Conservation (phyloP, 352 stramenopile species). For the Phytophthora uliginosa region DNA sequence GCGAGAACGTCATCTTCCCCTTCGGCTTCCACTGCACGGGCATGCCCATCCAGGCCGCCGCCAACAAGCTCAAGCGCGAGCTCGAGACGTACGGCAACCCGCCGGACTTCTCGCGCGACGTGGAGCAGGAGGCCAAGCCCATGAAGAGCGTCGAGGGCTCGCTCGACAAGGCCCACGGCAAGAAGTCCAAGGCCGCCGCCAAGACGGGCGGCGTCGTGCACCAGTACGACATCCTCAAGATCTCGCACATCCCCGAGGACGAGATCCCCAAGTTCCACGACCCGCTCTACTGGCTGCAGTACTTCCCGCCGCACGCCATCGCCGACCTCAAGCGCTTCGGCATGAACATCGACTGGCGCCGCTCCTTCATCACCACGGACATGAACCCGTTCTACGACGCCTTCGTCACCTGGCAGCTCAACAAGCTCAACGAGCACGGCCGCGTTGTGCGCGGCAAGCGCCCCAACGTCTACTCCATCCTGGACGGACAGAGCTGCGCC, state of each 20-base stretch:
- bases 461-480: conserved; percentile 98
- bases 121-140: conserved; percentile 41
- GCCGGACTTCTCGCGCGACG: conserved; percentile 87
- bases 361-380: conserved; percentile 99
- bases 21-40: conserved; percentile 99
- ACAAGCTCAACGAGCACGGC: conserved; percentile 94
- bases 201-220: conserved; percentile 98
- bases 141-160: conserved; percentile 79
- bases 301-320: conserved; percentile 98
- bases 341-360: conserved; percentile 97
- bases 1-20: conserved; percentile 99
- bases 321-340: conserved; percentile 99
- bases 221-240: conserved; percentile 99
- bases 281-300: conserved; percentile 98
- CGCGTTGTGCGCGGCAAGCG: conserved; percentile 96
- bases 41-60: conserved; percentile 99
- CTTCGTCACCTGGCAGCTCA: conserved; percentile 99
- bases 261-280: conserved; percentile 99
- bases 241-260: conserved; percentile 90
- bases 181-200: conserved; percentile 98
- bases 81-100: conserved; percentile 95
- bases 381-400: conserved; percentile 99
- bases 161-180: conserved; percentile 93
- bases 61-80: conserved; percentile 99
- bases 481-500: conserved; percentile 99